Conservation (phyloP, 2,329 filamentous ascomycete genomes). For the Penicillium concentricum region DNA sequence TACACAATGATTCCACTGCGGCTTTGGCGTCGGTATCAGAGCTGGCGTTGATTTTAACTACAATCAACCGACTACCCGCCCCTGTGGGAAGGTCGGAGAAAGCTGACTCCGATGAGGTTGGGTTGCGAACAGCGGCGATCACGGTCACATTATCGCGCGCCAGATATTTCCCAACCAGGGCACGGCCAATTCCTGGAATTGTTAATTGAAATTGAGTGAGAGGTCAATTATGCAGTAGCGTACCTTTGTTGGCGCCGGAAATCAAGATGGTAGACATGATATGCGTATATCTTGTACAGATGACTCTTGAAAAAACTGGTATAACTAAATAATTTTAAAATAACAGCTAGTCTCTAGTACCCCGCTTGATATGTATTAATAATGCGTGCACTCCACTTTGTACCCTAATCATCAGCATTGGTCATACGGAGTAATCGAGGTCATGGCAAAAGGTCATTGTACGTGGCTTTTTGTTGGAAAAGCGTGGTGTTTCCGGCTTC, state of each 20-base stretch:
- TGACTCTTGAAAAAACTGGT: background rate
- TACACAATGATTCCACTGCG: background rate
- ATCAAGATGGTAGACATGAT: background rate
- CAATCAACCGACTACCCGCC: background rate
- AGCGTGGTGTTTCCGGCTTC: too few species aligned
- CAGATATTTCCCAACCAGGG: background rate
- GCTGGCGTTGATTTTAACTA: background rate
- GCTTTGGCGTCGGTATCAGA: background rate
- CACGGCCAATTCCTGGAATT: background rate
- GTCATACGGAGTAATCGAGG: too few species aligned
- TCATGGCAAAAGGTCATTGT: too few species aligned
- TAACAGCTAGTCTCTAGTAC: too few species aligned
- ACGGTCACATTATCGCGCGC: background rate
- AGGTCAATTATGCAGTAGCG: background rate
- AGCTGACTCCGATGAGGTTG: background rate
- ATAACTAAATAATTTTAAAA: too few species aligned
- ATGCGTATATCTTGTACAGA: background rate
- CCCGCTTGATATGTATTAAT: too few species aligned
- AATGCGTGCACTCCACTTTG: too few species aligned
- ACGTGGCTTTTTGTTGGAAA: too few species aligned
- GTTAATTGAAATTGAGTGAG: background rate
- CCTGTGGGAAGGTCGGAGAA: background rate
- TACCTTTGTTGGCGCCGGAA: background rate
- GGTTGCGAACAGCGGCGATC: slow-evolving; percentile 2
- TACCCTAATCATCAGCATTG: too few species aligned